Percentiles rank a stretch among this genome's conserved stretches.
These are phyloP conservation scores for Periconia sp. DNA, from an alignment of 2,329 filamentous ascomycete genomes.

Conservation along the genomic window DNA sequence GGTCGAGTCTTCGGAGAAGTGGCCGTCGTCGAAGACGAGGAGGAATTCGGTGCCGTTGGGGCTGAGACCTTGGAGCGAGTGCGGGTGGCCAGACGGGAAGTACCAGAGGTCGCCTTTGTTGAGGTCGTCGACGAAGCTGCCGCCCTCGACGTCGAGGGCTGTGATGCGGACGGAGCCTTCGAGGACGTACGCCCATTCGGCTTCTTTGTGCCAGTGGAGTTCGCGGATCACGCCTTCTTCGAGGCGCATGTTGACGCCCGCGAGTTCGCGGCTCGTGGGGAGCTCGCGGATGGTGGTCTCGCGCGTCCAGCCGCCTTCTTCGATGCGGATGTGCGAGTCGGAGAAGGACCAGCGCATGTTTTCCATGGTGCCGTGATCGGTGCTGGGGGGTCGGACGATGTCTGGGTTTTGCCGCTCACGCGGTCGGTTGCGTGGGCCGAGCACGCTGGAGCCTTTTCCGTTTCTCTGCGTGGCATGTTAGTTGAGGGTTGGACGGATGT, in stretches of 20 bases:
- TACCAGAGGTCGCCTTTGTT: conserved; percentile 80
- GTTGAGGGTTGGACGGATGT: neutral
- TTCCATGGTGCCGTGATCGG: conserved; percentile 68
- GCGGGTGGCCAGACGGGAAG: conserved; percentile 75
- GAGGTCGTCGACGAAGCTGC: conserved; percentile 76
- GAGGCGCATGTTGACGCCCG: conserved; percentile 77
- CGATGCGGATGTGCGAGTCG: conserved; percentile 50
- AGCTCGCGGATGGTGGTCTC: conserved; percentile 71
- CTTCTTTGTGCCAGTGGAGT: conserved; percentile 80
- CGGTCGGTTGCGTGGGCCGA: conserved; percentile 70
- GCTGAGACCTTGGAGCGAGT: conserved; percentile 72
- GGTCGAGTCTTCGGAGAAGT: conserved; percentile 66
- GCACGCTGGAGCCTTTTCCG: conserved; percentile 64
- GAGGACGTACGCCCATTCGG: conserved; percentile 76
- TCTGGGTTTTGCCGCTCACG: conserved; percentile 72
- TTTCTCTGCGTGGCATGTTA: conserved; percentile 27
- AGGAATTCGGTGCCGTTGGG: conserved; percentile 67
- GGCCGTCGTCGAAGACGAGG: conserved; percentile 62
- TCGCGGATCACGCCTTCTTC: conserved; percentile 73
- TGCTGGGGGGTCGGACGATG: conserved; percentile 70
- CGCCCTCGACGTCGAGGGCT: conserved; percentile 72
- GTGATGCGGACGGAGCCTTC: conserved; percentile 72
- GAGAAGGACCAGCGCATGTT: conserved; percentile 69
- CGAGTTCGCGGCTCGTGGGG: conserved; percentile 67
- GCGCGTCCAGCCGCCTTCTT: conserved; percentile 77